Percentiles rank a stretch among this genome's conserved stretches.
phyloP scores from a whole-genome alignment of 2,329 filamentous ascomycete species.

The Sarocladiaceae sp. region DNA sequence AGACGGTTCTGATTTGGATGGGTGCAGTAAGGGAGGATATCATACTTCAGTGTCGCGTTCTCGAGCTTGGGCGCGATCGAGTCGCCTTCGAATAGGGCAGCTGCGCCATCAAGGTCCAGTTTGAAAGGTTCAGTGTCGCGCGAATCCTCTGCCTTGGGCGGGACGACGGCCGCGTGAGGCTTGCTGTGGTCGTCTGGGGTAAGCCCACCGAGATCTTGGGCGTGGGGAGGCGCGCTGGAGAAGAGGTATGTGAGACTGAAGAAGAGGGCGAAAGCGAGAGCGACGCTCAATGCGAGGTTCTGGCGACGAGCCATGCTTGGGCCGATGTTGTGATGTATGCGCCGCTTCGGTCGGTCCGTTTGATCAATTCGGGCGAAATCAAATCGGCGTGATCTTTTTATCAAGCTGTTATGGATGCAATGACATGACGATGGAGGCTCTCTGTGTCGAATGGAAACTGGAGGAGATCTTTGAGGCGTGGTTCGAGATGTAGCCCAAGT shows the following conservation, averaged over 20 bases:
- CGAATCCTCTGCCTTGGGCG: slow-evolving; percentile 4
- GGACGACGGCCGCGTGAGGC: slow-evolving; percentile 13
- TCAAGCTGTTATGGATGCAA: too few species aligned
- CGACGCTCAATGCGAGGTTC: slow-evolving; percentile 46
- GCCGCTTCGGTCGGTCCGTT: too few species aligned
- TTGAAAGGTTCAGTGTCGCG: slow-evolving; percentile 19
- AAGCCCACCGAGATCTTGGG: slow-evolving; percentile 14
- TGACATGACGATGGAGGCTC: too few species aligned
- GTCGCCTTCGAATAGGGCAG: slow-evolving; percentile 53
- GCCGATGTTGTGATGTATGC: too few species aligned
- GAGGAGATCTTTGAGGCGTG: too few species aligned
- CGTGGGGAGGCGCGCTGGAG: slow-evolving; percentile 32
- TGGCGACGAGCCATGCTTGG: slow-evolving; percentile 46
- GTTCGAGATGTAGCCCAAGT: slow-evolving; percentile 1
- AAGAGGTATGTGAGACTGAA: slow-evolving; percentile 54
- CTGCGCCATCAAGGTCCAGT: slow-evolving; percentile 34
- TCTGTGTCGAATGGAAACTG: too few species aligned
- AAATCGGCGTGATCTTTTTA: too few species aligned
- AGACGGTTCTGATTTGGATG: slow-evolving; percentile 14
- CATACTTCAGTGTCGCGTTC: slow-evolving; percentile 72
- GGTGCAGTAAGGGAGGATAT: too few species aligned
- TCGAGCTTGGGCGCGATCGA: slow-evolving; percentile 76
- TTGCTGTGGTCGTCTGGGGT: slow-evolving; percentile 14
- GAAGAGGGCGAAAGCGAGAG: slow-evolving; percentile 49
- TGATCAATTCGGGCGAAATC: too few species aligned